phyloP scores from a whole-genome alignment of 345 rosid genomes.

The Euphorbia tirucalli region DNA sequence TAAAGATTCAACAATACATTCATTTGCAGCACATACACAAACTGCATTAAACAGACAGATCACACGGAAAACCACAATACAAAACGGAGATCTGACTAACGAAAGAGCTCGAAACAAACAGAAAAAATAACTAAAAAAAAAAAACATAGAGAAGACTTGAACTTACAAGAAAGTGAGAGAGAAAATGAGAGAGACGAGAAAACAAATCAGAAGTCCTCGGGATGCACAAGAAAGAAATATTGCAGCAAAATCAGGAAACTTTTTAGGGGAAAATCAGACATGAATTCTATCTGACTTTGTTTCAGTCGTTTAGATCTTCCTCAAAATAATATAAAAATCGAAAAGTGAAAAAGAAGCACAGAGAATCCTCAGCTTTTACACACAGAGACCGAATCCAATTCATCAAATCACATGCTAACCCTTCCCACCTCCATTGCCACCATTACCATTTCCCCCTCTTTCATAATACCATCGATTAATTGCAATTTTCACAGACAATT shows the following conservation, averaged over 20 bases:
- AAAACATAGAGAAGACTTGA: neutral
- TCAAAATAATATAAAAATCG: neutral
- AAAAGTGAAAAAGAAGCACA: neutral
- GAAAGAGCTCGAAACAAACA: neutral
- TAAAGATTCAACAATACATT: neutral
- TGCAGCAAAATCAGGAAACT: slow-evolving; percentile 5
- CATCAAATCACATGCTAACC: slow-evolving; percentile 13
- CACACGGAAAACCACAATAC: neutral
- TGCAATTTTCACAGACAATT: neutral
- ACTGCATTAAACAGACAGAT: neutral
- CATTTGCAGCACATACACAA: neutral
- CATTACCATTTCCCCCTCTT: neutral
- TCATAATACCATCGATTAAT: neutral
- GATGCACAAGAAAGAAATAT: neutral
- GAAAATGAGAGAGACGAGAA: neutral
- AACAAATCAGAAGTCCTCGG: neutral
- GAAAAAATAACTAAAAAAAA: neutral
- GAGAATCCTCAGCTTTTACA: slow-evolving; percentile 1
- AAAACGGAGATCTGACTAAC: slow-evolving; percentile 11
- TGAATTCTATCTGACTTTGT: slow-evolving; percentile 7
- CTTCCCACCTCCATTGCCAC: neutral
- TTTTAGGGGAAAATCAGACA: slow-evolving; percentile 16
- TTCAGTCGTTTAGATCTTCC: neutral
- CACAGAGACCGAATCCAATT: slow-evolving; percentile 12
- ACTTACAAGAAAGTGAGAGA: neutral